Evolutionary conservation across 805 yeast genomes (phyloP).

Genomic region (Sugiyamaella marilandica): DNA sequence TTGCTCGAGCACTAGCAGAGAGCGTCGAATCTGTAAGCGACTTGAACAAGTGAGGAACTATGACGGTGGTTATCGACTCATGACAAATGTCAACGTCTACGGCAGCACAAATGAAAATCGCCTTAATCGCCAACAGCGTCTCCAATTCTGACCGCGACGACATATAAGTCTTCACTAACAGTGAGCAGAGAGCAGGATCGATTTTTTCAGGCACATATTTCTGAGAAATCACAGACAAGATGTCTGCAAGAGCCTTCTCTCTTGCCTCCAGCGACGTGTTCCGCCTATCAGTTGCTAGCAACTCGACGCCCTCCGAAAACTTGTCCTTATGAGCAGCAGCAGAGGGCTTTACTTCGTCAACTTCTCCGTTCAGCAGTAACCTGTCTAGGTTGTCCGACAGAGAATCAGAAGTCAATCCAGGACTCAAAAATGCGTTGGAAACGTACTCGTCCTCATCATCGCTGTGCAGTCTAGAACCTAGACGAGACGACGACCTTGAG

Average conservation of each 20-base stretch:
- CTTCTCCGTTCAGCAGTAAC: slow-evolving; percentile 11
- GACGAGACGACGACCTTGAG: slow-evolving; percentile 18
- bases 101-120: slow-evolving; percentile 25
- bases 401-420: slow-evolving; percentile 15
- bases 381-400: slow-evolving; percentile 15
- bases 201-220: slow-evolving; percentile 31
- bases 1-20: slow-evolving; percentile 20
- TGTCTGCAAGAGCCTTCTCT: slow-evolving; percentile 30
- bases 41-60: slow-evolving; percentile 19
- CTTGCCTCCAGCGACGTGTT: slow-evolving; percentile 30
- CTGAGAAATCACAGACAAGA: slow-evolving; percentile 26
- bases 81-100: slow-evolving; percentile 24
- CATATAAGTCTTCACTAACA: slow-evolving; percentile 23
- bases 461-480: slow-evolving; percentile 14
- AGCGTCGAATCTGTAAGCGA: slow-evolving; percentile 8
- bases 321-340: slow-evolving; percentile 16
- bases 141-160: slow-evolving; percentile 30
- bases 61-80: slow-evolving; percentile 15
- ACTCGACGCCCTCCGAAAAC: slow-evolving; percentile 24
- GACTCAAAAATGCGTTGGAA: slow-evolving; percentile 18
- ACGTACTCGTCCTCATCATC: slow-evolving; percentile 22
- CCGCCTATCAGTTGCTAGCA: slow-evolving; percentile 28
- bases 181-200: slow-evolving; percentile 13
- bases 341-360: slow-evolving; percentile 4
- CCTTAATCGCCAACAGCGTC: slow-evolving; percentile 28